Percentiles rank a stretch among this genome's conserved stretches.
phyloP scores from a whole-genome alignment of 2,329 filamentous ascomycete species.

The Monosporascus sp. region DNA sequence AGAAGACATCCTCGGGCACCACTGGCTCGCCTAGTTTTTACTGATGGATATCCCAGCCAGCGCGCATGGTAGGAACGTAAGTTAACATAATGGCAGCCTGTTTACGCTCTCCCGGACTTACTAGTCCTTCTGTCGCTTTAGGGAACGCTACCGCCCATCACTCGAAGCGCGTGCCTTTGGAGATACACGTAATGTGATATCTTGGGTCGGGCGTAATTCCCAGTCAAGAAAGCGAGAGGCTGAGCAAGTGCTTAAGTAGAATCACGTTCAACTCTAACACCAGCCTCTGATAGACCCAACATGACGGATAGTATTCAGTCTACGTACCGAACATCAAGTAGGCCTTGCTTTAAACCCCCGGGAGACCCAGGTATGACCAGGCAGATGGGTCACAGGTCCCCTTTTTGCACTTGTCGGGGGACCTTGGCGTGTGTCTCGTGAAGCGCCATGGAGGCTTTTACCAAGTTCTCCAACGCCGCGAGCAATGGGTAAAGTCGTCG shows the following conservation, averaged over 20 bases:
- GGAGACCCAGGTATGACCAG: neutral
- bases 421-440: neutral
- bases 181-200: neutral
- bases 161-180: too few species aligned
- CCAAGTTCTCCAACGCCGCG: neutral
- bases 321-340: neutral
- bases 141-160: too few species aligned
- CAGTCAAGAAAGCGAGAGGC: neutral
- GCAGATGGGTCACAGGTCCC: neutral
- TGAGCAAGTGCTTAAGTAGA: neutral
- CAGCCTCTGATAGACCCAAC: neutral
- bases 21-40: too few species aligned
- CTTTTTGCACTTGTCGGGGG: neutral
- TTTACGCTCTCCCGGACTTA: too few species aligned
- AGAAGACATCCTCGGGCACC: too few species aligned
- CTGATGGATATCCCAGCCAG: too few species aligned
- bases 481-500: neutral
- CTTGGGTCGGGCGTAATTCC: neutral
- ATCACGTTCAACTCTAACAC: neutral
- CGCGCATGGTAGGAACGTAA: too few species aligned
- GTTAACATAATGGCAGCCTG: too few species aligned
- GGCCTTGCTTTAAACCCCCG: neutral
- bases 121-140: too few species aligned
- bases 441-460: too few species aligned
- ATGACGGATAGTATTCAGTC: neutral